Evolutionary conservation across 176 grass and related monocot species (phyloP).

Genomic region (Bolboschoenus planiculmis): DNA sequence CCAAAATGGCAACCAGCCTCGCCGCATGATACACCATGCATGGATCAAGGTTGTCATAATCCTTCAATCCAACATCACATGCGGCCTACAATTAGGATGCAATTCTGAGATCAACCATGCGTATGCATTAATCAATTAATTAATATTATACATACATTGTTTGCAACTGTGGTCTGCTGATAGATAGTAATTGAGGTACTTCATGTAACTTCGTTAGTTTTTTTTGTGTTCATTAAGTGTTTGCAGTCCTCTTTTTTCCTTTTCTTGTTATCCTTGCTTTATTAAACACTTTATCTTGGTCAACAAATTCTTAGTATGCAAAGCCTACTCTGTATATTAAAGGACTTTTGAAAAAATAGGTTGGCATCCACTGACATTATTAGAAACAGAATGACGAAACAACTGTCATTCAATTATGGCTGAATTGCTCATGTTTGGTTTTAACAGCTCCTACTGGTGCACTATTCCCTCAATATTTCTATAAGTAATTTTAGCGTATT

Average conservation of each 20-base stretch:
- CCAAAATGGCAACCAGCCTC: constrained; percentile 66
- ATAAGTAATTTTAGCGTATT: background rate
- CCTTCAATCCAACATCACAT: constrained; percentile 49
- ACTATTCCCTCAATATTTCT: background rate
- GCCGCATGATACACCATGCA: constrained; percentile 73
- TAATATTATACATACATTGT: background rate
- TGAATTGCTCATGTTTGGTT: background rate
- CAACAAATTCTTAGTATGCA: background rate
- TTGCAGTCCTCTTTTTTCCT: background rate
- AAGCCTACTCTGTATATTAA: background rate
- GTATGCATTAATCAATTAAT: background rate
- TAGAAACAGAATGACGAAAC: background rate
- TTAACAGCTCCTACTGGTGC: background rate
- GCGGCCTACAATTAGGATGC: constrained; percentile 18
- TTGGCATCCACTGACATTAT: background rate
- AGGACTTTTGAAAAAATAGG: background rate
- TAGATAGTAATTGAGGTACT: background rate
- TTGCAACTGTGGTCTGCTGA: background rate
- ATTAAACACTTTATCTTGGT: background rate
- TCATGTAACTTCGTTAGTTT: background rate
- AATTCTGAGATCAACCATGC: constrained; percentile 9
- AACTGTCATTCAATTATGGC: background rate
- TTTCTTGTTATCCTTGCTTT: background rate
- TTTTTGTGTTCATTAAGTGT: background rate
- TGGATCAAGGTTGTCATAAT: constrained; percentile 67